Conservation (phyloP, 805 yeast species). For the Saccharomyces mikatae region DNA sequence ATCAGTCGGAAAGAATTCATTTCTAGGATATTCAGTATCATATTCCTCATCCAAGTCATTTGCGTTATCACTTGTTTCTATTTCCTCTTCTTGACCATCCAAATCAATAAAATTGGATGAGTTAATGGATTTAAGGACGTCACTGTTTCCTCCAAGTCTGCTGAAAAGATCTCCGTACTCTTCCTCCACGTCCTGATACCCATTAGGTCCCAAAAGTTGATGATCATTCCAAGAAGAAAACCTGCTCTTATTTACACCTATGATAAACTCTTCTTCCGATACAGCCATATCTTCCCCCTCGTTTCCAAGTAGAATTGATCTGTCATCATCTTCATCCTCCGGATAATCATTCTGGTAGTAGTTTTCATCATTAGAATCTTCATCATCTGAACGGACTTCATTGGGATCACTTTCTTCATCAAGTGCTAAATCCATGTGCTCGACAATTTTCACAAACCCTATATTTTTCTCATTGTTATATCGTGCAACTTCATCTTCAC, state of each 20-base stretch:
- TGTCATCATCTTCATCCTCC: constrained; percentile 75
- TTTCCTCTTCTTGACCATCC: constrained; percentile 14
- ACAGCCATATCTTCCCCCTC: constrained; percentile 32
- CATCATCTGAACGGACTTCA: constrained; percentile 53
- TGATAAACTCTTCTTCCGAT: constrained; percentile 23
- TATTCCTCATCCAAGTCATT: constrained; percentile 66
- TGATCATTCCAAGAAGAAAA: constrained; percentile 1
- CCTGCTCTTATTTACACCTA: neutral
- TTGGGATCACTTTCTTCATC: constrained; percentile 34
- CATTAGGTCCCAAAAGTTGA: neutral
- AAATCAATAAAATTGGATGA: constrained; percentile 28
- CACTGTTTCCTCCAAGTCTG: constrained; percentile 14
- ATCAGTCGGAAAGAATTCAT: constrained; percentile 50
- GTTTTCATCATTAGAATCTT: constrained; percentile 85
- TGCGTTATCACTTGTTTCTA: constrained; percentile 38
- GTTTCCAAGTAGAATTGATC: constrained; percentile 32
- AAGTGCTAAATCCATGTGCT: constrained; percentile 30
- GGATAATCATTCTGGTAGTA: constrained; percentile 92
- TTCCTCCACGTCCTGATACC: neutral
- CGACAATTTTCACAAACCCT: constrained; percentile 38
- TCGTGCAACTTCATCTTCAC: constrained; percentile 39
- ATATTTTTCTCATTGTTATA: constrained; percentile 27
- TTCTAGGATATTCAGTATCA: constrained; percentile 32
- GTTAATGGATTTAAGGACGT: constrained; percentile 21
- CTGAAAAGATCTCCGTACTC: constrained; percentile 20